Conservation (phyloP, 495 filamentous ascomycete species). For the Amphirosellinia nigrospora region DNA sequence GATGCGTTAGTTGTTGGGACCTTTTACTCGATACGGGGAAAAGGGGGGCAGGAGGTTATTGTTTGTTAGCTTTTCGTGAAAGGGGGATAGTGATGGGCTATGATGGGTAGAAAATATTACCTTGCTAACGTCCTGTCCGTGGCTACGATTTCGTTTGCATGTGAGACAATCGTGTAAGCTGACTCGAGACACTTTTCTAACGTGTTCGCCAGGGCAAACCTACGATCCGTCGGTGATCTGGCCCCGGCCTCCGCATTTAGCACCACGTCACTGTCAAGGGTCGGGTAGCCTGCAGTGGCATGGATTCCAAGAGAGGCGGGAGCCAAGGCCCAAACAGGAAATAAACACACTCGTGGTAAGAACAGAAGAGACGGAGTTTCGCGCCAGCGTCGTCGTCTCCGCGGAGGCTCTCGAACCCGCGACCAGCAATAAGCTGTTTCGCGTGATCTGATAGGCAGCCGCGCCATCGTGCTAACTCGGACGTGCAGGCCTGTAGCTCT, state of each 20-base stretch:
- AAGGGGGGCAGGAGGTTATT: neutral
- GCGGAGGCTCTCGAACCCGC: slow-evolving; percentile 4
- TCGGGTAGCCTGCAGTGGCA: neutral
- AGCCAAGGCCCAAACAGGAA: slow-evolving; percentile 14
- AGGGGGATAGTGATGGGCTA: neutral
- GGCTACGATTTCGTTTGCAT: slow-evolving; percentile 8
- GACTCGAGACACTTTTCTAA: slow-evolving; percentile 7
- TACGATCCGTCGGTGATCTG: neutral
- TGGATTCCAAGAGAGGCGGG: slow-evolving; percentile 3
- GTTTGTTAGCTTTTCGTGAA: neutral
- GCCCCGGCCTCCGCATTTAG: neutral
- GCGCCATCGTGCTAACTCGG: slow-evolving; percentile 7
- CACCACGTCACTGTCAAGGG: neutral
- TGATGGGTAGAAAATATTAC: neutral
- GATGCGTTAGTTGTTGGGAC: neutral
- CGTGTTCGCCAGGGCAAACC: neutral
- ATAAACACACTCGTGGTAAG: slow-evolving; percentile 16
- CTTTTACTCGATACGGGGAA: no score
- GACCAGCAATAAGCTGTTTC: slow-evolving; percentile 8
- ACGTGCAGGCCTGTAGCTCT: slow-evolving; percentile 10
- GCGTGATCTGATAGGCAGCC: neutral
- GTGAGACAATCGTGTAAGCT: slow-evolving; percentile 13
- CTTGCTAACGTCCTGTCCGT: slow-evolving; percentile 1
- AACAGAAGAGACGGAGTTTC: slow-evolving; percentile 10
- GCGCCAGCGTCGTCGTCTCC: slow-evolving; percentile 10